Evolutionary conservation across 768 basidiomycete species (phyloP).

Genomic region (Hypholoma fasciculare): DNA sequence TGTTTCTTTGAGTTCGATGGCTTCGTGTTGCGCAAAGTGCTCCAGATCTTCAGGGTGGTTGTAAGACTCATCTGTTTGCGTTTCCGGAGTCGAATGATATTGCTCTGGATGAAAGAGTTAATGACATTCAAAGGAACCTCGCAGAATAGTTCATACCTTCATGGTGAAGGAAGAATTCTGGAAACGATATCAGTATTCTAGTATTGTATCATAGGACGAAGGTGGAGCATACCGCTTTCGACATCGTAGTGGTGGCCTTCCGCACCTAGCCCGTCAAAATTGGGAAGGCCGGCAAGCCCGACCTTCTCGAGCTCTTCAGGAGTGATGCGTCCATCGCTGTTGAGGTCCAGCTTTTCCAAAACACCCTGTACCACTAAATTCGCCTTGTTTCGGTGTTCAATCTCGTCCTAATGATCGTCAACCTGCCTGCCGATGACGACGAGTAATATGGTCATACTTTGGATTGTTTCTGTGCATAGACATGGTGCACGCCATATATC

Average conservation of each 20-base stretch:
- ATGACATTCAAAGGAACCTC: neutral
- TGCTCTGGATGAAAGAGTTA: constrained; percentile 51
- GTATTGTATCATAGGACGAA: neutral
- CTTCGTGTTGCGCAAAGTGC: constrained; percentile 88
- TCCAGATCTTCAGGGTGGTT: constrained; percentile 91
- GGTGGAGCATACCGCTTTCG: constrained; percentile 67
- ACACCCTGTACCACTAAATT: constrained; percentile 74
- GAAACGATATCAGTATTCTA: neutral
- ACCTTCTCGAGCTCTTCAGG: constrained; percentile 71
- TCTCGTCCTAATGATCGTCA: constrained; percentile 53
- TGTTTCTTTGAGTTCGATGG: constrained; percentile 82
- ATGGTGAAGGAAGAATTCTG: constrained; percentile 95
- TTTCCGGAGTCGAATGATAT: constrained; percentile 95
- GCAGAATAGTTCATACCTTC: constrained; percentile 59
- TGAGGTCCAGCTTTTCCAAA: constrained; percentile 68
- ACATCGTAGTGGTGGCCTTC: constrained; percentile 94
- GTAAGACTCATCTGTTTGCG: constrained; percentile 95
- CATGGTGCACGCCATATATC: constrained; percentile 94
- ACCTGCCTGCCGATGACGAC: neutral
- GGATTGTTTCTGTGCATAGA: constrained; percentile 81
- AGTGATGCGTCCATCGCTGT: constrained; percentile 69
- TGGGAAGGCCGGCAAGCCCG: constrained; percentile 77
- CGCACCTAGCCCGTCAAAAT: constrained; percentile 80
- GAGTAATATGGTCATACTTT: constrained; percentile 40
- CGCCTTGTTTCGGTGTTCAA: constrained; percentile 81